Conservation (phyloP, 305 asterid species). For the Solanum aculeatissimum region DNA sequence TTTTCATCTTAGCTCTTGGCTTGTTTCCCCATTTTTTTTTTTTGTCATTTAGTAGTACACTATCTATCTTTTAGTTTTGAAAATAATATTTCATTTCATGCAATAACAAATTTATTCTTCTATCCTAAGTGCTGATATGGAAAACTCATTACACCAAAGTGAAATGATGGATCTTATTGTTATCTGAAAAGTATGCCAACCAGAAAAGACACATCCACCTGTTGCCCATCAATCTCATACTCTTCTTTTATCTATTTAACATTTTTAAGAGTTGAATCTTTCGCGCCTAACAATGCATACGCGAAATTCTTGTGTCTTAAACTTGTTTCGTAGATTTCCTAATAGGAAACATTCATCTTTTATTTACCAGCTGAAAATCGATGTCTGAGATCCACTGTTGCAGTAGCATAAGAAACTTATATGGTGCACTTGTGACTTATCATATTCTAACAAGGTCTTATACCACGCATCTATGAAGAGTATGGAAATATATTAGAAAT, state of each 20-base stretch:
- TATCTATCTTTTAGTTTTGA: background rate
- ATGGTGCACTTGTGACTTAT: background rate
- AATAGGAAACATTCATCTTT: background rate
- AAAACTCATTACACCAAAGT: background rate
- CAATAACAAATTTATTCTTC: background rate
- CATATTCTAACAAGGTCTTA: background rate
- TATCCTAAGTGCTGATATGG: background rate
- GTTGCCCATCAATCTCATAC: background rate
- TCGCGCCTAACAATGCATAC: background rate
- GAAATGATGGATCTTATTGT: background rate
- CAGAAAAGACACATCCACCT: background rate
- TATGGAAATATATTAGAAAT: conserved; percentile 7
- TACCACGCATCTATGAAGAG: background rate
- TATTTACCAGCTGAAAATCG: background rate
- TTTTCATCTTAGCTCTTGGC: background rate
- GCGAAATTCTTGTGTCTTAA: background rate
- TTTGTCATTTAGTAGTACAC: background rate
- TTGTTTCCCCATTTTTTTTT: background rate
- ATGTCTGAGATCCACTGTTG: background rate
- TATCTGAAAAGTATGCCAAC: background rate
- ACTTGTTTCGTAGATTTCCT: background rate
- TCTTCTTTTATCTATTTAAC: background rate
- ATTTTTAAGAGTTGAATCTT: background rate
- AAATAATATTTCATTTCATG: background rate
- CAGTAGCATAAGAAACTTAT: background rate